Conservation (phyloP, 2,329 filamentous ascomycete species). For the Trichophyton benhamiae region DNA sequence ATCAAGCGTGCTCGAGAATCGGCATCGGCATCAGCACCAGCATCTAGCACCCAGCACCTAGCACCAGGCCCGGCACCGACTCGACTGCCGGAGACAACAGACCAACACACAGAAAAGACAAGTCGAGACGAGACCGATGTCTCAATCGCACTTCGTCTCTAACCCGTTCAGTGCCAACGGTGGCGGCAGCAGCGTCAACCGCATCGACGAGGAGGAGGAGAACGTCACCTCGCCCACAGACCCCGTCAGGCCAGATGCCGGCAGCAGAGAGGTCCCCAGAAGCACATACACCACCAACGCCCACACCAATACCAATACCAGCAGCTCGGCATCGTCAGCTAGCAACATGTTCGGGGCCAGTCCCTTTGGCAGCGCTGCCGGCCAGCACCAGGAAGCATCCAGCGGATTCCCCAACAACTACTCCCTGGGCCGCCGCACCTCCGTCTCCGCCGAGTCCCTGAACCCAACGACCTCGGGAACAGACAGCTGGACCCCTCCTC, state of each 20-base stretch:
- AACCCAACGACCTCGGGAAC: slow-evolving; percentile 74
- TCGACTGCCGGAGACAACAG: neutral
- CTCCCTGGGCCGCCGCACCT: slow-evolving; percentile 84
- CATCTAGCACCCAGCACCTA: neutral
- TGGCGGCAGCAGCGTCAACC: slow-evolving; percentile 32
- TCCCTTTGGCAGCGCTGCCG: slow-evolving; percentile 4
- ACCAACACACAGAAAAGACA: neutral
- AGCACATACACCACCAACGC: neutral
- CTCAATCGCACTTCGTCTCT: slow-evolving; percentile 4
- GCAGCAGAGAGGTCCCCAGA: neutral
- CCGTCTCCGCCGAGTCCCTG: slow-evolving; percentile 90
- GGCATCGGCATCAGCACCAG: neutral
- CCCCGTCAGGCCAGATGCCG: slow-evolving; percentile 23
- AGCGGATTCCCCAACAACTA: slow-evolving; percentile 66
- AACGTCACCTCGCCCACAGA: slow-evolving; percentile 64
- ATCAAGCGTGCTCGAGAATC: neutral
- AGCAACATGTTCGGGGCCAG: neutral
- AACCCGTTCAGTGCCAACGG: slow-evolving; percentile 7
- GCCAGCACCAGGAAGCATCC: slow-evolving; percentile 8
- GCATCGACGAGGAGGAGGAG: slow-evolving; percentile 72
- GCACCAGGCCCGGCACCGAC: neutral
- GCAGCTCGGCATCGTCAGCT: neutral
- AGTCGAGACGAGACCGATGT: slow-evolving; percentile 6
- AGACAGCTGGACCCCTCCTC: slow-evolving; percentile 82
- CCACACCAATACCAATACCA: neutral